These are phyloP conservation scores for Globisporangium recalcitrans DNA, from an alignment of 352 stramenopile genomes.

Conservation along the genomic window DNA sequence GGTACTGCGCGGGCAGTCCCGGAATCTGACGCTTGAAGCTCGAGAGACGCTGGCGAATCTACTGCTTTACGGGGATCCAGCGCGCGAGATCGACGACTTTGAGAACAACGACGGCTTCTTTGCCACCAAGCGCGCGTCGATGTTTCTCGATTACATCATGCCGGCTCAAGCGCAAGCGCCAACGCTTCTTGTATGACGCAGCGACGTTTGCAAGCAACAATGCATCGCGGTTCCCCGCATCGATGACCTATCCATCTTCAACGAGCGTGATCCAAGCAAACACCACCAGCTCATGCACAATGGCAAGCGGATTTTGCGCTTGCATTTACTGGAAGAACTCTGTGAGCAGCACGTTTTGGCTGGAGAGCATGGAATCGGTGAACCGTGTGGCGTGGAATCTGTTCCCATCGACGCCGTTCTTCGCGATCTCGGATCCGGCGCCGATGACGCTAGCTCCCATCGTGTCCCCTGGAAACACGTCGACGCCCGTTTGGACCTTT, in stretches of 20 bases:
- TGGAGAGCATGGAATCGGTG: conserved; percentile 45
- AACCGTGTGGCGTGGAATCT: conserved; percentile 39
- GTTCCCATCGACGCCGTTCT: conserved; percentile 31
- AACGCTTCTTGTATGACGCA: conserved; percentile 37
- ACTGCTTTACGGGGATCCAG: conserved; percentile 41
- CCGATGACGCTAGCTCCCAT: conserved; percentile 21
- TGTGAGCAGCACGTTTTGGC: conserved; percentile 33
- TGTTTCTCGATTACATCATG: conserved; percentile 46
- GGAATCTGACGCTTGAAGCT: conserved; percentile 14
- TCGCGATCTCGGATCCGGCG: conserved; percentile 17
- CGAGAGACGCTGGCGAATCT: conserved; percentile 35
- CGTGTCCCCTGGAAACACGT: conserved; percentile 25
- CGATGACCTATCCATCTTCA: conserved; percentile 24
- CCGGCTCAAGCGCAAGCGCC: conserved; percentile 7
- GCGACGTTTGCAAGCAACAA: conserved; percentile 17
- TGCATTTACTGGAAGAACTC: conserved; percentile 9
- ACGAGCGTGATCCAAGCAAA: conserved; percentile 8
- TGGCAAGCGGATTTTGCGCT: conserved; percentile 12
- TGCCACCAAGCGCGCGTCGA: conserved; percentile 18
- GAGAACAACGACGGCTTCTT: conserved; percentile 13
- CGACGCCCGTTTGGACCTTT: conserved; percentile 40
- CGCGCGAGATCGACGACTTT: conserved; percentile 18
- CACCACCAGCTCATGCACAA: conserved; percentile 11
- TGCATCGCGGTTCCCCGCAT: conserved; percentile 15
- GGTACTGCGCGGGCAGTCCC: conserved; percentile 3